Base-by-base conservation (phyloP, 2,329 filamentous ascomycete species). In the Cladosporium sp. region DNA sequence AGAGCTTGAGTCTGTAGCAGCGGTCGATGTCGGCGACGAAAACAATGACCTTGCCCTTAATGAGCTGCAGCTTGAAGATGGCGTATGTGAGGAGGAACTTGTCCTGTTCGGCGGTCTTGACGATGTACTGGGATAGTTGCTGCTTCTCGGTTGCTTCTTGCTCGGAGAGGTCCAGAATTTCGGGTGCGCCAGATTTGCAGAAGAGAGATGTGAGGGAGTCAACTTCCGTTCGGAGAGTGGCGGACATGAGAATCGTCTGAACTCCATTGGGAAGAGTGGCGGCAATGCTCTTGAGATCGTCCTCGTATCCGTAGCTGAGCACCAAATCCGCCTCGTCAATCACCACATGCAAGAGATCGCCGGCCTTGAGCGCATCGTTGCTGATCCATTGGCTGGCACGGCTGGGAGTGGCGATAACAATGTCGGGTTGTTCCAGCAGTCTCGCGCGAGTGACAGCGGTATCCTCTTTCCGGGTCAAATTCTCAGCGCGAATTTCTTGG, bases 241-340 rank as follows among this genome's bases (percentile, higher is more conserved):
- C 95, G 70, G 92, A 97, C 88, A 96, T 96, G 75, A 99, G 85
- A 73, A 95, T 89, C 1, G 92, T 93, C 80, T 99, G 95, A 0
- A 96, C 86, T 1, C 91, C 91, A 75, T 91, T 91, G 0, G 94
- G 93, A 25, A 98, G 83, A 2, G 88, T 85, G 70, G 90, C 88
- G 0, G 93, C 85, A 36, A 99, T 84, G 70, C 87, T 90, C 73
- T 93, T 87, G 67, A 99, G 84, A 72, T 98, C 95, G 66, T 96
- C 91, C 65, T 94, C 90, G 76, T 97, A 97, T 58, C 93, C 95
- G 75, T 98, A 99, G 4, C 92, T 96, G 65, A 98, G 82, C 7
- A 99, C 90, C 68, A 99, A 79, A 75, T 99, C 95, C 2, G 94
- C 93, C 80, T 99, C 95, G 76, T 99, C 95, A 62, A 99, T 88